Conservation (phyloP, 2,329 filamentous ascomycete genomes). For the Gyromitra esculenta region DNA sequence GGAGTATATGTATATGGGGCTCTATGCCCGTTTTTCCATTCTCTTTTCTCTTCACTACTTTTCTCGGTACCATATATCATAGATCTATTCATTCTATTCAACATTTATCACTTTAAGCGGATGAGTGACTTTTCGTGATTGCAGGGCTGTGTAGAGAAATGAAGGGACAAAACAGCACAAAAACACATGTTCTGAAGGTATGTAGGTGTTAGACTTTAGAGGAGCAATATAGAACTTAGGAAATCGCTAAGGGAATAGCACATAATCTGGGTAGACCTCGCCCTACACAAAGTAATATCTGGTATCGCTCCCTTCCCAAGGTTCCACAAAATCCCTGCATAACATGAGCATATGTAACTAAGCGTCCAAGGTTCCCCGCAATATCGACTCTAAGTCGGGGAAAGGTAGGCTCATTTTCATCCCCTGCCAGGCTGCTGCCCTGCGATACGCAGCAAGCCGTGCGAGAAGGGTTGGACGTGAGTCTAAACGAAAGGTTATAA, state of each 20-base stretch:
- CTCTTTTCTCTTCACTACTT: no score
- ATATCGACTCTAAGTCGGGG: neutral
- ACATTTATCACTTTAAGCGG: neutral
- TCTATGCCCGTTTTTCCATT: no score
- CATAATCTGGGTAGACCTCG: neutral
- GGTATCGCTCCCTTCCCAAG: neutral
- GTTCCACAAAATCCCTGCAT: neutral
- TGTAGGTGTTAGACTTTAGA: neutral
- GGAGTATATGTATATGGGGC: no score
- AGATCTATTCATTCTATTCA: no score
- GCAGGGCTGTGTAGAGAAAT: neutral
- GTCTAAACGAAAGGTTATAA: neutral
- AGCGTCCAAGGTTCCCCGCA: slow-evolving; percentile 6
- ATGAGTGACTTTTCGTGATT: slow-evolving; percentile 16
- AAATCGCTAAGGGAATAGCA: neutral
- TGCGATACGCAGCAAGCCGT: no score
- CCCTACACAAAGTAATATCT: no score
- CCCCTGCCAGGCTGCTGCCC: no score
- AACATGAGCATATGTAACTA: neutral
- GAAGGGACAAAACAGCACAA: neutral
- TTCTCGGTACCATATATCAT: no score
- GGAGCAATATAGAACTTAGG: neutral
- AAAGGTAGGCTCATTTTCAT: neutral
- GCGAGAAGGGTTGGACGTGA: neutral
- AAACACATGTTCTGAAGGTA: neutral